phyloP scores from a whole-genome alignment of 495 filamentous ascomycete genomes.

The Penicillium psychrofluorescens region DNA sequence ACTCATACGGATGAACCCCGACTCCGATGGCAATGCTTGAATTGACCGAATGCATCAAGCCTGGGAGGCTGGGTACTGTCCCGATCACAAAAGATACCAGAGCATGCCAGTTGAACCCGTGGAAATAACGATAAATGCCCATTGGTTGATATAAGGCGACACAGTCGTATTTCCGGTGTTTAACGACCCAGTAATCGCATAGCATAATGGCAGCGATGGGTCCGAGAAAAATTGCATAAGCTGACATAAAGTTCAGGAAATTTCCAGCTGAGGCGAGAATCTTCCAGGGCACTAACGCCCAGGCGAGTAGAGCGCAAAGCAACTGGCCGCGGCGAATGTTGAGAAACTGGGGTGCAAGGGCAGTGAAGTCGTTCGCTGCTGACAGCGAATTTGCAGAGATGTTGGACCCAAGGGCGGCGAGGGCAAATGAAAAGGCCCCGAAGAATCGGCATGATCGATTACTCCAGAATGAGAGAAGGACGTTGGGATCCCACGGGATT shows the following conservation, averaged over 20 bases:
- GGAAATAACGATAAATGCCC: constrained; percentile 41
- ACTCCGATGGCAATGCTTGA: constrained; percentile 32
- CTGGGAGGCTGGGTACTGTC: constrained; percentile 55
- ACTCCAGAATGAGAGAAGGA: constrained; percentile 37
- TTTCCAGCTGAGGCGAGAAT: constrained; percentile 51
- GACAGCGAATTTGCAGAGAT: constrained; percentile 62
- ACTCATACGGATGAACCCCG: constrained; percentile 45
- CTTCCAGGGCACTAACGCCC: constrained; percentile 58
- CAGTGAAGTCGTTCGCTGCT: constrained; percentile 57
- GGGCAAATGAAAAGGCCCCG: constrained; percentile 40
- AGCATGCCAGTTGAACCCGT: constrained; percentile 55
- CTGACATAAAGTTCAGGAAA: constrained; percentile 58
- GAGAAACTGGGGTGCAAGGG: constrained; percentile 50
- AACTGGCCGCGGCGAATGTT: constrained; percentile 58
- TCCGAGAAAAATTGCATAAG: constrained; percentile 60
- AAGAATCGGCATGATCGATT: constrained; percentile 48
- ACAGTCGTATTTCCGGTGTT: constrained; percentile 51
- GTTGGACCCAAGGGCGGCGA: constrained; percentile 44
- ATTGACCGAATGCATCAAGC: constrained; percentile 47
- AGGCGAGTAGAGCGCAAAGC: constrained; percentile 50
- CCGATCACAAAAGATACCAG: constrained; percentile 54
- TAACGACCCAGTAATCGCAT: constrained; percentile 62
- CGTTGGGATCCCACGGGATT: constrained; percentile 40
- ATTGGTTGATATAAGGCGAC: constrained; percentile 39
- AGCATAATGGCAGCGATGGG: constrained; percentile 63